Base-by-base conservation (phyloP, 805 yeast genomes). In the Wickerhamiella australiensis region DNA sequence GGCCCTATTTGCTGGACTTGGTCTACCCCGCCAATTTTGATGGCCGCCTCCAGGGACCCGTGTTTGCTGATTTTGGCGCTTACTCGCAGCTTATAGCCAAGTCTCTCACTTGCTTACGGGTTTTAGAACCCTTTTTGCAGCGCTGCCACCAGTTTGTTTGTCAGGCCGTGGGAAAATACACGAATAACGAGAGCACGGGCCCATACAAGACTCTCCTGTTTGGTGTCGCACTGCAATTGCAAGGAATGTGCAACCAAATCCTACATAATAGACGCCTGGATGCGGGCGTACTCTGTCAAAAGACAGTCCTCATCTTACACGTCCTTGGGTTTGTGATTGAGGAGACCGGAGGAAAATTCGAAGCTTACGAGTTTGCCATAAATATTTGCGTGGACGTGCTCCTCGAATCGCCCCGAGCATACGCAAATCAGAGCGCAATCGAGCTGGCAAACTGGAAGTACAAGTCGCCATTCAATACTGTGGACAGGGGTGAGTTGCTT, bases 221-320 rank as follows among this genome's bases (percentile, higher is more conserved):
- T 31, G 59, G 58, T 5, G 45, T 54, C 4, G 17, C 50, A 1
- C 40, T 57, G 12, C 59, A 57, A 22, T 45, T 57, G 7, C 53
- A 55, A 47, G 59, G 59, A 1, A 25, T 57, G 9, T 50, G 47
- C 31, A 17, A 37, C 17, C 56, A 49, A 29, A 15, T 52, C 9
- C 46, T 56, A 12, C 42, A 22, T 29, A 23, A 36, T 7, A 36
- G 35, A 35, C 51, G 33, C 8, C 38, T 47, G 17, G 41, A 38
- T 11, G 51, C 48, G n/a, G 42, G 33, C 6, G 27, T 26, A 2
- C 22, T 52, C 0, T 54, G 55, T 2, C 21, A 27, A 2, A 22
- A 35, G 18, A 35, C 46, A 1, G 47, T 57, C 11, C 41, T 27
- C 15, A 29, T 44, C 20, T 18, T 57, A n/a, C 59, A 57, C 50